Evolutionary conservation across 768 basidiomycete genomes (phyloP).

Genomic region (Rhizopogon sp.): DNA sequence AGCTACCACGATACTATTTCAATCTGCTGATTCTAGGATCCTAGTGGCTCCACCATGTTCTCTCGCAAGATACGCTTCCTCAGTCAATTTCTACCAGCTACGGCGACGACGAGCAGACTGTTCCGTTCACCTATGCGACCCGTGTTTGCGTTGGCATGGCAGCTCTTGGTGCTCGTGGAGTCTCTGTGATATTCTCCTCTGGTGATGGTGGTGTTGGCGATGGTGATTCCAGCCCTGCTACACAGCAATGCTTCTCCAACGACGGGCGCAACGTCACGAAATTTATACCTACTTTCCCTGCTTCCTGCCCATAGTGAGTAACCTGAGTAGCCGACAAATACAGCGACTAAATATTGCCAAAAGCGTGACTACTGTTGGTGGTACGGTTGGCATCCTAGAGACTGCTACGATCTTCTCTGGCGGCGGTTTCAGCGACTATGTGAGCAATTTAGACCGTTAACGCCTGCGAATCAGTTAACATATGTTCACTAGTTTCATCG

Average conservation of each 20-base stretch:
- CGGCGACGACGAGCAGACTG: conserved; percentile 71
- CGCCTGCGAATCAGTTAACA: background rate
- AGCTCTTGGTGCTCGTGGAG: conserved; percentile 63
- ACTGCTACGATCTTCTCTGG: conserved; percentile 57
- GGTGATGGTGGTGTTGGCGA: conserved; percentile 72
- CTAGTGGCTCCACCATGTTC: conserved; percentile 63
- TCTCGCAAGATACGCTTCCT: conserved; percentile 40
- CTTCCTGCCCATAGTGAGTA: conserved; percentile 51
- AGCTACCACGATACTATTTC: background rate
- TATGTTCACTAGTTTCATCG: conserved; percentile 37
- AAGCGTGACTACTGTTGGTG: conserved; percentile 73
- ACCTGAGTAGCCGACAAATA: background rate
- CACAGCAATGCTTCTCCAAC: conserved; percentile 53
- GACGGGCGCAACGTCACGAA: conserved; percentile 46
- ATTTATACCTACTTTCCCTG: conserved; percentile 61
- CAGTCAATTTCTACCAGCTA: conserved; percentile 70
- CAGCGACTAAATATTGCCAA: background rate
- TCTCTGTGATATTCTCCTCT: conserved; percentile 59
- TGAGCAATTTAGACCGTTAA: conserved; percentile 22
- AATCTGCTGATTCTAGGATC: background rate
- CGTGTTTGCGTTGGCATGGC: conserved; percentile 59
- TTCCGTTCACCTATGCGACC: conserved; percentile 52
- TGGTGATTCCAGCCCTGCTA: conserved; percentile 45
- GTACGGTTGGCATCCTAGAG: conserved; percentile 56
- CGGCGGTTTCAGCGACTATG: conserved; percentile 71